phyloP scores from a whole-genome alignment of 345 rosid species.

The Euphorbia pulcherrima region DNA sequence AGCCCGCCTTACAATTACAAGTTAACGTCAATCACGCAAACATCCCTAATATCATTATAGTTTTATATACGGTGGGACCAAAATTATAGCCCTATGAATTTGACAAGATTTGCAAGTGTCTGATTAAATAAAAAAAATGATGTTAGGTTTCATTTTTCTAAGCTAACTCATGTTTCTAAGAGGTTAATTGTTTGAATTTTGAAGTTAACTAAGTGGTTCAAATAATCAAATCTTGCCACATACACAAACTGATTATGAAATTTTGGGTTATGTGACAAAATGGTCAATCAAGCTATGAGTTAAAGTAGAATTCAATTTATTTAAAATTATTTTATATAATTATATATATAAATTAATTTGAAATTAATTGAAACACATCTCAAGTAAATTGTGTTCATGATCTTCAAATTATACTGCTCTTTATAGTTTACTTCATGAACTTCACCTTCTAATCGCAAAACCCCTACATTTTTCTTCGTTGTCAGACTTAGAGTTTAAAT shows the following conservation, averaged over 20 bases:
- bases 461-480: too few species aligned
- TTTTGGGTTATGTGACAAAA: background rate
- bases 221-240: conserved; percentile 3
- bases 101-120: conserved; percentile 3
- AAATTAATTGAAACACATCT: too few species aligned
- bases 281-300: background rate
- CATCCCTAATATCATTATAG: conserved; percentile 33
- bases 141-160: conserved; percentile 26
- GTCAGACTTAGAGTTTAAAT: too few species aligned
- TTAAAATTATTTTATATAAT: too few species aligned
- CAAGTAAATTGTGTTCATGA: too few species aligned
- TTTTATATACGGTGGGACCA: conserved; percentile 21
- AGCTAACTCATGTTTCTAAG: conserved; percentile 15
- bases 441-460: too few species aligned
- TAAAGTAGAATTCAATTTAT: too few species aligned
- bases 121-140: conserved; percentile 2
- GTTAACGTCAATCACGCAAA: conserved; percentile 80
- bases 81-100: background rate
- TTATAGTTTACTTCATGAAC: too few species aligned
- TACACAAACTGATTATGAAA: conserved; percentile 1
- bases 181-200: conserved; percentile 18
- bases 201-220: background rate
- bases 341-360: too few species aligned
- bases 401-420: too few species aligned
- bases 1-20: conserved; percentile 19